These are phyloP conservation scores for Aquanectria penicillioides DNA, from an alignment of 2,329 filamentous ascomycete genomes.

Conservation along the genomic window DNA sequence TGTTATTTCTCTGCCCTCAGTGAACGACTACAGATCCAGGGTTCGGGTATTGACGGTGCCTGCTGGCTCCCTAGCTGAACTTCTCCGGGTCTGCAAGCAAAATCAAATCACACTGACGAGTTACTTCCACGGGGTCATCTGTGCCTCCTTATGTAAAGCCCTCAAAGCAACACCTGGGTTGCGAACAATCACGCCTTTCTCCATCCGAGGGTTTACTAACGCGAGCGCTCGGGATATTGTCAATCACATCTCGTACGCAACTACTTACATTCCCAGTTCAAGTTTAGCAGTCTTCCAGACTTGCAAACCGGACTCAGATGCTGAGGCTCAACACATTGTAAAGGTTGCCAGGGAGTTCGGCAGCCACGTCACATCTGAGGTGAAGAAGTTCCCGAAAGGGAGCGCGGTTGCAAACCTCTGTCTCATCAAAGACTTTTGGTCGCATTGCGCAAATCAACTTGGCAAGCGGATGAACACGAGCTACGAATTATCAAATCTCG, in stretches of 20 bases:
- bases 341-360: not conserved
- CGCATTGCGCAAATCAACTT: not conserved
- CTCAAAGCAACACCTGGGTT: not conserved
- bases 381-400: conserved; percentile 16
- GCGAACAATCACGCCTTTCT: conserved; percentile 17
- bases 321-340: not conserved
- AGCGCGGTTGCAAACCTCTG: not conserved
- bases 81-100: conserved; percentile 7
- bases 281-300: not conserved
- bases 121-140: conserved; percentile 11
- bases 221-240: not conserved
- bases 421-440: not conserved
- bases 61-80: rapidly evolving
- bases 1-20: not conserved
- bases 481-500: conserved; percentile 29
- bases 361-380: not conserved
- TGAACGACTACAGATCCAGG: not conserved
- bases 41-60: conserved; percentile 9
- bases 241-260: conserved; percentile 20
- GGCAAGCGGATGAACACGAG: not conserved
- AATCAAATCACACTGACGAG: conserved; percentile 13
- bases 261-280: not conserved
- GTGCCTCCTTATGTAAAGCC: not conserved
- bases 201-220: not conserved
- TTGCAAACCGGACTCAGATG: not conserved